Evolutionary conservation across 257 asterid genomes (phyloP), one percentile per base, ranked within the genome.

Genomic region (Leptodermis oblonga): DNA sequence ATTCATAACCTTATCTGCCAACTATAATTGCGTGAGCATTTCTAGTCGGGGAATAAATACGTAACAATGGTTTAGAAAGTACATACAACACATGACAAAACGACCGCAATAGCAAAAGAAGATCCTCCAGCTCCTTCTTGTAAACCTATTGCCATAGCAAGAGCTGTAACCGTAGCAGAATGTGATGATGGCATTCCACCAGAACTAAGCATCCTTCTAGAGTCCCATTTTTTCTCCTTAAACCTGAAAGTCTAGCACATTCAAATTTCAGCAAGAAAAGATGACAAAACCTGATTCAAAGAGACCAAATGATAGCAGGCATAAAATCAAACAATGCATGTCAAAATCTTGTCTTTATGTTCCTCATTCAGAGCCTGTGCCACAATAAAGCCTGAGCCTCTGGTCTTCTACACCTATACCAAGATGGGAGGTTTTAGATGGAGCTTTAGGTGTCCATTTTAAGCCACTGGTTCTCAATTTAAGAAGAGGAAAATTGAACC

Each of bases 111-210:
- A 26, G 96, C 96, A 68, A 90, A 93, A 65, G 94, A 78, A 55
- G 96, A 75, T 73, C 83, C 88, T 25, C 91, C 92, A 5, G 80
- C 70, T 65, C 99, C 99, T 52, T 90, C 99, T 70, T 82, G 86
- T 79, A 93, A 61, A 20, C 90, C 94, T 74, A 93, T 84, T 76
- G 95, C 90, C 54, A 84, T 75, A 72, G 94, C 91, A 63, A 93
- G 96, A 53, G 99, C 92, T 10, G 86, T 85, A 37, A 93, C 97
- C 28, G 92, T 85, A 52, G 99, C 95, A 66, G 97, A 90, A 87
- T 90, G 99, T 54, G 96, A 93, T 41, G 99, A 93, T 22, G 99
- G 99, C 99, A 93, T 90, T 78, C 99, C 99, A 48, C 99, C 99
- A 31, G 99, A 90, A 81, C 97, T 81, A 61, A 93, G 80, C 96